Conservation (phyloP, 805 yeast species). For the Debaryomyces prosopidis region DNA sequence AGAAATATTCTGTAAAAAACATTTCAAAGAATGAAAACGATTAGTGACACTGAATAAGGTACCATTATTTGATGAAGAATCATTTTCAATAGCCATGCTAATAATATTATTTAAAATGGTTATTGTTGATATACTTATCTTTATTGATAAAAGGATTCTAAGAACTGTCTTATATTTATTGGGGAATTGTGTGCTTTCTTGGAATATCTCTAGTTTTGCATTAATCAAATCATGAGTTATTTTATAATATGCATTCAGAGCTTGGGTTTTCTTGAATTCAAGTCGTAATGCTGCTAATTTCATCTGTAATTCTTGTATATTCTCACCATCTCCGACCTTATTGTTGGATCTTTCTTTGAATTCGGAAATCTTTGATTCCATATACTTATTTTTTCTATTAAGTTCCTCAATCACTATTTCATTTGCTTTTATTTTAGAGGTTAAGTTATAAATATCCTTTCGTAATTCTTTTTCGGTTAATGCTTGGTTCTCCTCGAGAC, state of each 20-base stretch:
- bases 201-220: not conserved
- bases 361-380: conserved; percentile 18
- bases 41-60: not conserved
- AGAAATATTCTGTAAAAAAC: not conserved
- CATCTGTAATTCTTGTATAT: not conserved
- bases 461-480: conserved; percentile 46
- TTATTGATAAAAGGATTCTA: not conserved
- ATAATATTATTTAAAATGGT: not conserved
- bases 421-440: conserved; percentile 15
- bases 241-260: conserved; percentile 9
- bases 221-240: conserved; percentile 1
- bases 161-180: not conserved
- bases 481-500: conserved; percentile 47
- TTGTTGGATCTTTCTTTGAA: conserved; percentile 9
- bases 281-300: conserved; percentile 16
- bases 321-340: not conserved
- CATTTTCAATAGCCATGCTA: not conserved
- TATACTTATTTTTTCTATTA: conserved; percentile 18
- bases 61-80: not conserved
- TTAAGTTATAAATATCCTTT: conserved; percentile 30
- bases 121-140: not conserved
- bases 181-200: not conserved
- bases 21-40: not conserved
- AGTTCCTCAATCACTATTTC: conserved; percentile 16
- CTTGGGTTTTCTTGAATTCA: conserved; percentile 13